These are phyloP conservation scores for Cyphellophora europaea DNA, from an alignment of 2,329 filamentous ascomycete species.

Conservation along the genomic window DNA sequence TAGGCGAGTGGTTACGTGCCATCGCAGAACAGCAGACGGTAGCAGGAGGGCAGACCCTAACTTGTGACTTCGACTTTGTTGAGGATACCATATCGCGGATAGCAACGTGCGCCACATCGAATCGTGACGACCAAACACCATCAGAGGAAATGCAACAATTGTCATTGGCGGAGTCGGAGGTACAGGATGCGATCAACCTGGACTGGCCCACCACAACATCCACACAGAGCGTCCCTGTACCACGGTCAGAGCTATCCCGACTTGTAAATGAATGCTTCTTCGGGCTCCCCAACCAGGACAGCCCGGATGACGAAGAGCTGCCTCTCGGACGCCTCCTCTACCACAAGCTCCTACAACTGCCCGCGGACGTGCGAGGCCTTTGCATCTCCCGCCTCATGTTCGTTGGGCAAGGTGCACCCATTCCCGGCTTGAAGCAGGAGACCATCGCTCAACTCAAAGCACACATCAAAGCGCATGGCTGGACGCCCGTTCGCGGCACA, in stretches of 20 bases:
- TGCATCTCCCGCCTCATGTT: constrained; percentile 89
- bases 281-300: constrained; percentile 41
- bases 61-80: constrained; percentile 20
- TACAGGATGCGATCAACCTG: constrained; percentile 10
- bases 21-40: constrained; percentile 10
- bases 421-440: constrained; percentile 70
- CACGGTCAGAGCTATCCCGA: constrained; percentile 61
- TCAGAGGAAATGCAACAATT: neutral
- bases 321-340: constrained; percentile 71
- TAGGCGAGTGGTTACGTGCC: constrained; percentile 36
- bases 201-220: constrained; percentile 17
- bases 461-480: constrained; percentile 60
- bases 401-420: constrained; percentile 67
- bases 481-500: constrained; percentile 67
- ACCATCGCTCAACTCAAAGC: constrained; percentile 64
- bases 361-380: constrained; percentile 69
- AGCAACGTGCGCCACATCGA: neutral
- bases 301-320: constrained; percentile 79
- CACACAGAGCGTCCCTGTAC: constrained; percentile 36
- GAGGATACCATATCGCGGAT: constrained; percentile 17
- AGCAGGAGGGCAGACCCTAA: constrained; percentile 2
- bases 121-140: no score
- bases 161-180: neutral
- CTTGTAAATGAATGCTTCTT: constrained; percentile 72
- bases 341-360: constrained; percentile 62